Base-by-base conservation (phyloP, 1,284 basidiomycete species). In the Sanguinoderma infundibulare region DNA sequence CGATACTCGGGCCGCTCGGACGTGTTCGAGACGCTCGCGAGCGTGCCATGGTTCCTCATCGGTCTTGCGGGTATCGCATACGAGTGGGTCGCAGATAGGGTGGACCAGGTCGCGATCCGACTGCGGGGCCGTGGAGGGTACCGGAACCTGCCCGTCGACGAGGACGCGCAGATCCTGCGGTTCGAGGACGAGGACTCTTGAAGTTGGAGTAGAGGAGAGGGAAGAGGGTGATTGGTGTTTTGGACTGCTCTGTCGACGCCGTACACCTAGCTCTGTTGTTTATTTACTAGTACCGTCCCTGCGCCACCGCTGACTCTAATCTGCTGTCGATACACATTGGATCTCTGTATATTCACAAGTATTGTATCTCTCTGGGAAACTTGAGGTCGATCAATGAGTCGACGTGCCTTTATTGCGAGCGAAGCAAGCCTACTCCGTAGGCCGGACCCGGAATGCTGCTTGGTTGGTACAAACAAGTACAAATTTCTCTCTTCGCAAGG, bases 41-140 rank as follows among this genome's bases (percentile, higher is more conserved):
- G 89, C 9, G 85, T 97, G 3, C 95, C 95, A 0, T 95, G 90
- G 87, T 96, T 92, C 80, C 72, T 96, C 53, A 69, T 97, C 54
- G 95, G 94, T 20, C 69, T 95, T 22, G 83, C 81, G 0, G 85
- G 90, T 9, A 88, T 94, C 55, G 90, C 84, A n/a, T 91, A 80
- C 79, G 89, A 87, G 74, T 86, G 83, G 74, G 78, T 87, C 0
- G 72, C 79, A 0, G 85, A 83, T 20, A 77, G 73, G 47, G 62
- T 83, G 40, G 83, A 83, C 46, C 70, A 77, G 3, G 67, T 78
- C 14, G 73, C 80, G 20, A 80, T 85, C 68, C 78, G 81, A 12
- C 65, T 81, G 20, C 78, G 87, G 56, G 77, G 84, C 42, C 79
- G 87, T 53, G 77, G 84, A 40, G 92, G 92, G n/a, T 96, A 96